A percentile compares a stretch with the other conserved stretches of the same genome.
These are phyloP conservation scores for Eimeria sp. DNA, from an alignment of 169 alveolate species.

Conservation along the genomic window DNA sequence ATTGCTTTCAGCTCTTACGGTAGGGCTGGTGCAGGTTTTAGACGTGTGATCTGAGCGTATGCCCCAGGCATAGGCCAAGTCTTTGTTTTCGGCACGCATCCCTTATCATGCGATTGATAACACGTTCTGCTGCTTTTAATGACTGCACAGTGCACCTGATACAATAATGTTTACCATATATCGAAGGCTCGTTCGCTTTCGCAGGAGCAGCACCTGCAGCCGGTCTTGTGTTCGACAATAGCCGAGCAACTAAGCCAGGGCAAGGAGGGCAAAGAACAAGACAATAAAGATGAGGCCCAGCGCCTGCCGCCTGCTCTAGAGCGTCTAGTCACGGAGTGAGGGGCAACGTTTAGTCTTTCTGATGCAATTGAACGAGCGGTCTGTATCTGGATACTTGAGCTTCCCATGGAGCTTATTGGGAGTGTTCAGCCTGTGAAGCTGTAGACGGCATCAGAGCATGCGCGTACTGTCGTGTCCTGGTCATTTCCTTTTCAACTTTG, in stretches of 20 bases:
- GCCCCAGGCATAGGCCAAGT: not conserved
- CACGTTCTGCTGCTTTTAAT: not conserved
- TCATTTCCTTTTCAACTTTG: not conserved
- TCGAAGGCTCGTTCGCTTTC: not conserved
- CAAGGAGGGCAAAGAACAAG: not conserved
- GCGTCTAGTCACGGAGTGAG: slow-evolving; percentile 51
- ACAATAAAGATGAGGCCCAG: not conserved
- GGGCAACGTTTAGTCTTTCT: not conserved
- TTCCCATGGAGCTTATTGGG: not conserved
- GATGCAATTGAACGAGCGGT: not conserved
- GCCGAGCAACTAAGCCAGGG: slow-evolving; percentile 53
- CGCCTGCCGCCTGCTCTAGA: slow-evolving; percentile 59
- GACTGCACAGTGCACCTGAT: not conserved
- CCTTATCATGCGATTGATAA: not conserved
- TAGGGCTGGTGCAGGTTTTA: not conserved
- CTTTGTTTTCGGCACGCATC: not conserved
- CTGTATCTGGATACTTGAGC: not conserved
- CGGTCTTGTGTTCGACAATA: slow-evolving; percentile 89
- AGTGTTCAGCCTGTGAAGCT: not conserved
- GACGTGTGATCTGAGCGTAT: not conserved
- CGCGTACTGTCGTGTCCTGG: not conserved
- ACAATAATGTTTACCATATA: not conserved
- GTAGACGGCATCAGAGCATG: not conserved
- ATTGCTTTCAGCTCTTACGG: not conserved
- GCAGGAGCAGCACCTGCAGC: slow-evolving; percentile 92